Conservation (phyloP, 768 basidiomycete genomes). For the Mycena crocata region DNA sequence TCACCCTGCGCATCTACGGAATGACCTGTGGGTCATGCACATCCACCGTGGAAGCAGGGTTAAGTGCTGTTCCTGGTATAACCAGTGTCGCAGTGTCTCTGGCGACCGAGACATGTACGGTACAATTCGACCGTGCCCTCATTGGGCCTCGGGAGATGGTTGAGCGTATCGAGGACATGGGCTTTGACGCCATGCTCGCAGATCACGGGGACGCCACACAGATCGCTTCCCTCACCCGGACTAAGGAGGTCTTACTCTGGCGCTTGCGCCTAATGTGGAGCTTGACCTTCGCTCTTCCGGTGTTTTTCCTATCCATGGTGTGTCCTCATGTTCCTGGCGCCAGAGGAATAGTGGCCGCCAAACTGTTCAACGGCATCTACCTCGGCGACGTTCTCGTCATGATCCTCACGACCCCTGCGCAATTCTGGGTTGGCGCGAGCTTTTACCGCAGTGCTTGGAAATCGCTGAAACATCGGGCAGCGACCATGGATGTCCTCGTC, state of each 20-base stretch:
- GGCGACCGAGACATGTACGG: constrained; percentile 77
- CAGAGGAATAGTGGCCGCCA: constrained; percentile 59
- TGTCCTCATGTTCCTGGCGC: constrained; percentile 75
- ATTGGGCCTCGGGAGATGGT: constrained; percentile 90
- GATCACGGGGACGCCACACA: constrained; percentile 87
- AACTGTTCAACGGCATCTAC: constrained; percentile 75
- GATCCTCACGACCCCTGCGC: constrained; percentile 87
- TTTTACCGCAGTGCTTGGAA: constrained; percentile 95
- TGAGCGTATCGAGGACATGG: constrained; percentile 87
- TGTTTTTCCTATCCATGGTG: constrained; percentile 93
- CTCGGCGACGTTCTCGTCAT: constrained; percentile 85
- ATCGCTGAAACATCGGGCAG: constrained; percentile 86
- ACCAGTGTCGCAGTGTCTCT: constrained; percentile 78
- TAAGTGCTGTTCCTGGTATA: constrained; percentile 80
- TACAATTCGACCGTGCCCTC: constrained; percentile 79
- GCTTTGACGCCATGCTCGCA: constrained; percentile 89
- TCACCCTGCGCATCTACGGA: constrained; percentile 86
- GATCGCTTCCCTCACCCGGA: constrained; percentile 84
- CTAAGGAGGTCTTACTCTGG: constrained; percentile 96
- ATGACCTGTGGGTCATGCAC: constrained; percentile 93
- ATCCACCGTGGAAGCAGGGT: constrained; percentile 77
- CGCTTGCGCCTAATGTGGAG: constrained; percentile 79
- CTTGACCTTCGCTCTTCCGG: constrained; percentile 87
- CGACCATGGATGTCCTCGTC: constrained; percentile 98
- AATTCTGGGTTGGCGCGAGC: constrained; percentile 89